Evolutionary conservation across 805 yeast species (phyloP).

Genomic region (Candida germanica): DNA sequence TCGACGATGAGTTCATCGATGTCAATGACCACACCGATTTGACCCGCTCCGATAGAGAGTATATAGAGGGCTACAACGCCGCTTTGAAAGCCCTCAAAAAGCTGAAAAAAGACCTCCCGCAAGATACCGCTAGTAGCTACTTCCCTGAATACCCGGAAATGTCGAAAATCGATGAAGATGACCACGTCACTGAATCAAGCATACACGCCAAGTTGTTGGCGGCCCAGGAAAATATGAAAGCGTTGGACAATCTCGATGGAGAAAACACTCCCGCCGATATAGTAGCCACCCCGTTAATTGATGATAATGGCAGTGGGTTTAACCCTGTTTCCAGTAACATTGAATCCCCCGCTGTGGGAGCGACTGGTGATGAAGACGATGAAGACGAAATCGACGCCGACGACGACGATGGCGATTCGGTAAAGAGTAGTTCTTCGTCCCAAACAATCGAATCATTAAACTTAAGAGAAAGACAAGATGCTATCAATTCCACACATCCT

Average conservation of each 20-base stretch:
- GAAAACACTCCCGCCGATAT: slow-evolving; percentile 12
- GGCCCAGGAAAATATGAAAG: slow-evolving; percentile 22
- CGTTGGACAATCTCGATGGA: slow-evolving; percentile 14
- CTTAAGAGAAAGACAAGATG: slow-evolving; percentile 88
- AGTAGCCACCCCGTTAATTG: slow-evolving; percentile 13
- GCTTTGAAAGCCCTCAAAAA: slow-evolving; percentile 49
- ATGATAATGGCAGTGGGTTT: slow-evolving; percentile 9
- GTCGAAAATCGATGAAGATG: slow-evolving; percentile 7
- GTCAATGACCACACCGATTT: slow-evolving; percentile 51
- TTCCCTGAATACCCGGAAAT: slow-evolving; percentile 8
- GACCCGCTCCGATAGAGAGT: slow-evolving; percentile 28
- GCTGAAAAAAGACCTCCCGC: slow-evolving; percentile 8
- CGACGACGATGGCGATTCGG: slow-evolving; percentile 23
- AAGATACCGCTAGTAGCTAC: slow-evolving; percentile 4
- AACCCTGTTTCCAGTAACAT: not conserved
- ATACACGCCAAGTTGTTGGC: slow-evolving; percentile 15
- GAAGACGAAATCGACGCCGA: slow-evolving; percentile 15
- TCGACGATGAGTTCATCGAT: slow-evolving; percentile 59
- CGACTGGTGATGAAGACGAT: slow-evolving; percentile 20
- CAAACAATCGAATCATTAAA: slow-evolving; percentile 80
- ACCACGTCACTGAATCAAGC: slow-evolving; percentile 13
- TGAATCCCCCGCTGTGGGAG: not conserved
- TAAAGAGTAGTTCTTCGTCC: slow-evolving; percentile 25
- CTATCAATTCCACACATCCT: slow-evolving; percentile 95
- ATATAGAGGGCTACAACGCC: slow-evolving; percentile 70